Evolutionary conservation across 2,329 filamentous ascomycete species (phyloP).

Genomic region (Aspergillus latus): DNA sequence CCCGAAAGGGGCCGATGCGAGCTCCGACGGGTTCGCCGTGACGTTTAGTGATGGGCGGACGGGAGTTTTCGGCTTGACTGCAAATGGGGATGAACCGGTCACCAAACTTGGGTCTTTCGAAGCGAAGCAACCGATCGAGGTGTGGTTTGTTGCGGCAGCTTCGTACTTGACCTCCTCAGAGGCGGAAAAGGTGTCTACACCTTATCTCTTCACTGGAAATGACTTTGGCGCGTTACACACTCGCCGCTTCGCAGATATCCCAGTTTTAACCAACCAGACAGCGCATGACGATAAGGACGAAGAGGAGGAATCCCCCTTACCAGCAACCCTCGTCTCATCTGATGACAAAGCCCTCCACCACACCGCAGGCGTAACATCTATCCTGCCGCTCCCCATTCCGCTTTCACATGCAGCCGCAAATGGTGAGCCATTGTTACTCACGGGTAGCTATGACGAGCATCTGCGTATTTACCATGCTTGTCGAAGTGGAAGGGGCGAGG

Average conservation of each 20-base stretch:
- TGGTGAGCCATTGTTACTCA: constrained; percentile 64
- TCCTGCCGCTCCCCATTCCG: constrained; percentile 64
- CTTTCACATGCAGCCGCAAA: constrained; percentile 28
- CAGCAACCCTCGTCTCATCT: constrained; percentile 20
- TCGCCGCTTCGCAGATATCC: constrained; percentile 25
- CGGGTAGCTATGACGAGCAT: constrained; percentile 88
- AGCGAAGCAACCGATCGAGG: constrained; percentile 36
- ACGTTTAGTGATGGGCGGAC: constrained; percentile 70
- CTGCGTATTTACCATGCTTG: constrained; percentile 61
- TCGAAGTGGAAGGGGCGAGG: constrained; percentile 37
- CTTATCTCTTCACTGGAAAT: constrained; percentile 40
- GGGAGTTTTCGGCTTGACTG: constrained; percentile 46
- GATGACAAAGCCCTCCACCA: constrained; percentile 61
- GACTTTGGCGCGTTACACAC: constrained; percentile 41
- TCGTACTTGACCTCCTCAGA: constrained; percentile 14
- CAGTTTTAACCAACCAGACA: background rate
- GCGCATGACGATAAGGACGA: constrained; percentile 16
- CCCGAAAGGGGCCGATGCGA: background rate
- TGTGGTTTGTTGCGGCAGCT: constrained; percentile 41
- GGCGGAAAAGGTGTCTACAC: constrained; percentile 7
- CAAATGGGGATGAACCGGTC: constrained; percentile 8
- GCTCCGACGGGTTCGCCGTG: constrained; percentile 58
- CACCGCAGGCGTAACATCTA: constrained; percentile 81
- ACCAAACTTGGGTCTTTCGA: constrained; percentile 29
- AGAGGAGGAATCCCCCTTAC: constrained; percentile 13